A percentile compares a stretch with the other conserved stretches of the same genome.
phyloP scores from a whole-genome alignment of 371 early-diverging fungal species.

The Mortierella sp. region DNA sequence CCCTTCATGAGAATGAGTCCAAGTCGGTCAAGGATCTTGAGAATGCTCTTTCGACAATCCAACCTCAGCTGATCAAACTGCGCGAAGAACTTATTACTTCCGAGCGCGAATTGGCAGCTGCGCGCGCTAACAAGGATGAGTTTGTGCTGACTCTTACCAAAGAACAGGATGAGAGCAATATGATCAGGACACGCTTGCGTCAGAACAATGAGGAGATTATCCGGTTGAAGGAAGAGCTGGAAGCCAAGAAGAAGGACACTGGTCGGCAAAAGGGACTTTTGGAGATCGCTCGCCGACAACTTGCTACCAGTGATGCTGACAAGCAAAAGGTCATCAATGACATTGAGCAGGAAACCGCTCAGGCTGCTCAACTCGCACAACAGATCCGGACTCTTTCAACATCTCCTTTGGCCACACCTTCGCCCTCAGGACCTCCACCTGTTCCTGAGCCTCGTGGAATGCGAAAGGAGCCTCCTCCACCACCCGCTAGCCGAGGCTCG shows the following conservation, averaged over 20 bases:
- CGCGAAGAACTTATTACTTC: conserved; percentile 57
- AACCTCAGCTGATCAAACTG: conserved; percentile 53
- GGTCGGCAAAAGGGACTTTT: conserved; percentile 43
- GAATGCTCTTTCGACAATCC: conserved; percentile 50
- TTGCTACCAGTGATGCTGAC: conserved; percentile 45
- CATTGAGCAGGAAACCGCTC: conserved; percentile 39
- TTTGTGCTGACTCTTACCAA: conserved; percentile 55
- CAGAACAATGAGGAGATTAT: conserved; percentile 59
- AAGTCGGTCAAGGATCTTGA: conserved; percentile 59
- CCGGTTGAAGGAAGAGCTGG: conserved; percentile 55
- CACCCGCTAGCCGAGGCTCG: conserved; percentile 51
- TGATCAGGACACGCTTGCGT: conserved; percentile 52
- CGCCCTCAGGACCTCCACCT: conserved; percentile 25
- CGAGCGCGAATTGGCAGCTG: conserved; percentile 45
- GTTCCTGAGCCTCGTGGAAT: conserved; percentile 50
- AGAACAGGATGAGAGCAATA: conserved; percentile 57
- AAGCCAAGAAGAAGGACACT: conserved; percentile 50
- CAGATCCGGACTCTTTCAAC: conserved; percentile 19
- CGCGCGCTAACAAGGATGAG: conserved; percentile 55
- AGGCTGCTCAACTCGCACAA: conserved; percentile 27
- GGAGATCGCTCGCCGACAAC: conserved; percentile 49
- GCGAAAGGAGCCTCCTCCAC: conserved; percentile 54
- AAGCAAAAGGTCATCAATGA: conserved; percentile 45
- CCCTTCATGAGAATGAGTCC: conserved; percentile 60
- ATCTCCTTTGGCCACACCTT: neutral